Evolutionary conservation across 176 grass and related monocot genomes (phyloP).

Genomic region (Zoysia pacifica): DNA sequence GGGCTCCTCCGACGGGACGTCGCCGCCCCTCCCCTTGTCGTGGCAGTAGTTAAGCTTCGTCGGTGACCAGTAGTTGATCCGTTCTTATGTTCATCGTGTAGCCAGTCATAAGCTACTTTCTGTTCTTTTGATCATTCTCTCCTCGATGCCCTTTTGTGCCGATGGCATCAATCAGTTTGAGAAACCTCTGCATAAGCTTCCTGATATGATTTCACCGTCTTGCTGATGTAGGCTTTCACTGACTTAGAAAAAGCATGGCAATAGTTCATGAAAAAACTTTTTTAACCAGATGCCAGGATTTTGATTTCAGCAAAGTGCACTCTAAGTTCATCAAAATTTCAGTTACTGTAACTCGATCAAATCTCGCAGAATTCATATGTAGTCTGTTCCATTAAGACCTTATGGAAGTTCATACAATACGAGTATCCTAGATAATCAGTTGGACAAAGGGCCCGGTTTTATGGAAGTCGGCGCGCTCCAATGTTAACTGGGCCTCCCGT

Average conservation of each 20-base stretch:
- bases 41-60: slow-evolving; percentile 46
- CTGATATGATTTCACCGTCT: not conserved
- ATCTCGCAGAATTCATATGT: no score
- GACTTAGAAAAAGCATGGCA: not conserved
- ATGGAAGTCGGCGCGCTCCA: no score
- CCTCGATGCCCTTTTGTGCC: not conserved
- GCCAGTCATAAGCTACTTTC: slow-evolving; percentile 15
- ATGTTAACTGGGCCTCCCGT: no score
- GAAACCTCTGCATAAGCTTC: slow-evolving; percentile 26
- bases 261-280: not conserved
- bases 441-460: no score
- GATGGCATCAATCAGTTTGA: not conserved
- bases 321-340: no score
- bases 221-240: not conserved
- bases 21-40: slow-evolving; percentile 53
- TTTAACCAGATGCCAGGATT: not conserved
- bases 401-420: no score
- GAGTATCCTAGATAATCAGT: no score
- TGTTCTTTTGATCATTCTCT: slow-evolving; percentile 32
- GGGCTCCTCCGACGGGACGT: slow-evolving; percentile 61
- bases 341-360: no score
- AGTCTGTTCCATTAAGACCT: no score
- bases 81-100: slow-evolving; percentile 22
- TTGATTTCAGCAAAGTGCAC: not conserved
- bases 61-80: not conserved